These are phyloP conservation scores for Ramaria sp. DNA, from an alignment of 768 basidiomycete species.

Conservation along the genomic window DNA sequence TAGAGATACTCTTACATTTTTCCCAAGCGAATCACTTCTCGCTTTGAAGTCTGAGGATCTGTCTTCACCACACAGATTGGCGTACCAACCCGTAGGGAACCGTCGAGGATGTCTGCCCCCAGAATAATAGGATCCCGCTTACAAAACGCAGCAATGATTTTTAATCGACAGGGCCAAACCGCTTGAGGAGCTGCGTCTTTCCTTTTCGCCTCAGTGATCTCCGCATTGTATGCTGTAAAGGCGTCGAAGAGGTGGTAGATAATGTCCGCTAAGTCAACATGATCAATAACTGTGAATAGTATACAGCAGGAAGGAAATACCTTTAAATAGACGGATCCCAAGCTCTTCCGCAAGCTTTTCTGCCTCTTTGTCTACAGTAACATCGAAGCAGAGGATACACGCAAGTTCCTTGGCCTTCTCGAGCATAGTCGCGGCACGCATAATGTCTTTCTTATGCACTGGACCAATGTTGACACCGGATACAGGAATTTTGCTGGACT, in stretches of 20 bases:
- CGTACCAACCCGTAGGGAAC: conserved; percentile 82
- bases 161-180: conserved; percentile 92
- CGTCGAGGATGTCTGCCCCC: conserved; percentile 93
- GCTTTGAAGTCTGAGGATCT: conserved; percentile 82
- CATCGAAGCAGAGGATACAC: conserved; percentile 94
- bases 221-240: conserved; percentile 88
- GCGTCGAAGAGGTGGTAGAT: conserved; percentile 98
- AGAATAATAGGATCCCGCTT: conserved; percentile 97
- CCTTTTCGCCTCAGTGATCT: conserved; percentile 87
- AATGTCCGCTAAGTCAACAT: conserved; percentile 65
- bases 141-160: conserved; percentile 87
- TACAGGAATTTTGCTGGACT: conserved; percentile 91
- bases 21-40: conserved; percentile 84
- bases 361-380: conserved; percentile 86
- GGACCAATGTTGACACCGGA: conserved; percentile 97
- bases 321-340: conserved; percentile 90
- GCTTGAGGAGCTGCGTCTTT: conserved; percentile 89
- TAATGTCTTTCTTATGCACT: conserved; percentile 90
- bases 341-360: conserved; percentile 87
- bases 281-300: conserved; percentile 8
- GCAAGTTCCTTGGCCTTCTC: conserved; percentile 94
- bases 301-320: conserved; percentile 27
- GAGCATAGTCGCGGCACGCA: conserved; percentile 86
- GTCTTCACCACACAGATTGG: conserved; percentile 90
- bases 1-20: conserved; percentile 60